Base-by-base conservation (phyloP, 164 flowering plant species). In the Sedum album region DNA sequence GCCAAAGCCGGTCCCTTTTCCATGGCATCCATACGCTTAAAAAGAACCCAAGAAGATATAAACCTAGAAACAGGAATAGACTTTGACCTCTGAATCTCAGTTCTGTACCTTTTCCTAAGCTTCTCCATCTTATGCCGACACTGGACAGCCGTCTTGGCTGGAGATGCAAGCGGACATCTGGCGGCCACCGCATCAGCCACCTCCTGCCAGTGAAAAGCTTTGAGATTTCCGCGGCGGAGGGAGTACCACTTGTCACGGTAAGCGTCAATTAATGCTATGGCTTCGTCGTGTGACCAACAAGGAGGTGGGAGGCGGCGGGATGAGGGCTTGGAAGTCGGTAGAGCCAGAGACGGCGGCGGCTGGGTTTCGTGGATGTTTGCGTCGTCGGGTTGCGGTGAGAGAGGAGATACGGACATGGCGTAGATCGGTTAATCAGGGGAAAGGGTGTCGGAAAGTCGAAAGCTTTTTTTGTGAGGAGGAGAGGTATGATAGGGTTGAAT, bases 71-170 rank as follows among this genome's bases (percentile, higher is more conserved):
- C 65, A 31, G 26, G 65, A 21, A 65, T 25, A 20, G 61, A 53
- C 25, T 60, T 63, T 39, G 68, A 57, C n/a, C 75, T 73, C 69
- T 73, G 85, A 30, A 69, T 74, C 80, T 89, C 96, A 31, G 92
- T 61, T 36, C 98, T 87, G 78, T 85, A 88, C 31, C 98, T 85
- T 41, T 84, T 82, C 2, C 98, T 87, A 61, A 93, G 92, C 79
- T 93, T 93, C 85, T 93, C 98, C 77, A 93, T 88, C 81, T 93
- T 93, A 83, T 93, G 97, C 66, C 98, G 92, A 81, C 98, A 93
- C 78, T 93, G 98, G 33, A 81, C 76, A 74, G 91, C 76, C 69
- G 94, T 68, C 71, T 88, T 90, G 36, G 93, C 72, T 4, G 83
- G 84, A 26, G 80, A 78, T 41, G 77, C 78, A 81, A 66, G 75